Conservation (phyloP, 768 basidiomycete genomes). For the Gymnopilus junonius region DNA sequence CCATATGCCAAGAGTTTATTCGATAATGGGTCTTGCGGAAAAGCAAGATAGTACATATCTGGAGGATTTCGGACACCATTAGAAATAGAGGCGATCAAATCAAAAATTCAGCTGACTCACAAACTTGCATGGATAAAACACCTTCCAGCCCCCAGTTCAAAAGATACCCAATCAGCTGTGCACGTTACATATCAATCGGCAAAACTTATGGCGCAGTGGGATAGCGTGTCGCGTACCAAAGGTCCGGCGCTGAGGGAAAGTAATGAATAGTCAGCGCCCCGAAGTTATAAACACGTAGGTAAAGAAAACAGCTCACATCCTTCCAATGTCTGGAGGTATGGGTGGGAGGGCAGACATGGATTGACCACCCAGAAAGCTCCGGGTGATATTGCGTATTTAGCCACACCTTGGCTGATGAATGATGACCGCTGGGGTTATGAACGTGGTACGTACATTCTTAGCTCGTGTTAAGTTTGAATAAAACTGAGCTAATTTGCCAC, state of each 20-base stretch:
- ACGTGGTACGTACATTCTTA: not conserved
- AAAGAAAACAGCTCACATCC: not conserved
- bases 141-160: not conserved
- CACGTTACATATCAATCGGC: not conserved
- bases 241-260: not conserved
- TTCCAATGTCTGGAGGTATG: constrained; percentile 5
- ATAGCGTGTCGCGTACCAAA: not conserved
- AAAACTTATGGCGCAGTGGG: not conserved
- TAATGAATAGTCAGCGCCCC: not conserved
- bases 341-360: constrained; percentile 5
- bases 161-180: not conserved
- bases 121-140: not conserved
- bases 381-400: not conserved
- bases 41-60: constrained; percentile 1
- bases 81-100: not conserved
- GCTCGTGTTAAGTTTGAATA: not conserved
- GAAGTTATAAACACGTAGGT: not conserved
- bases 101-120: not conserved
- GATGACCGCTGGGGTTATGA: not conserved
- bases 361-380: not conserved
- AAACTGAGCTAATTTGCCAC: not conserved
- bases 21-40: not conserved
- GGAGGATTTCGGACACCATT: not conserved
- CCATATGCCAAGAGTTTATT: not conserved
- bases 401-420: not conserved